A percentile compares a stretch with the other conserved stretches of the same genome.
Evolutionary conservation across 2,329 filamentous ascomycete genomes (phyloP).

Genomic region (Phyllosticta ampelicida): DNA sequence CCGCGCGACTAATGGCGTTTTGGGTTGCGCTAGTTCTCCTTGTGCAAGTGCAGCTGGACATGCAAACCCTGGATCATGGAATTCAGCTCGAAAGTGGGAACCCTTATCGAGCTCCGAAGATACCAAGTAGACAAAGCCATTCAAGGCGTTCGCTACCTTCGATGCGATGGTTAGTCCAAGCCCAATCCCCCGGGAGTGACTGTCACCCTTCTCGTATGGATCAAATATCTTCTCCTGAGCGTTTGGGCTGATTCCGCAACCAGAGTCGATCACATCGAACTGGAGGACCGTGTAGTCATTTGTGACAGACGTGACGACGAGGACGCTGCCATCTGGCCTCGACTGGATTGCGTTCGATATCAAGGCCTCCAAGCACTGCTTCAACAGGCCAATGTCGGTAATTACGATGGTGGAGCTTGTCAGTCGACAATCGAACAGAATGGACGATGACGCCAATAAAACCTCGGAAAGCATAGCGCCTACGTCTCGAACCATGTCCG

Average conservation of each 20-base stretch:
- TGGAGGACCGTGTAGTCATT: conserved; percentile 22
- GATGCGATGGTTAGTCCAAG: conserved; percentile 34
- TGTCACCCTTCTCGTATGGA: conserved; percentile 33
- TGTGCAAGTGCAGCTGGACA: conserved; percentile 8
- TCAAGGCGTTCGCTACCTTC: conserved; percentile 31
- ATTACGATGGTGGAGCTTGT: conserved; percentile 21
- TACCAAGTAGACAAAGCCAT: conserved; percentile 29
- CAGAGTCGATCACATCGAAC: conserved; percentile 35
- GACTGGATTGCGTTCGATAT: conserved; percentile 35
- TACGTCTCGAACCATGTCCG: conserved; percentile 22
- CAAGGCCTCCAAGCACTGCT: conserved; percentile 33
- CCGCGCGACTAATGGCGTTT: conserved; percentile 10
- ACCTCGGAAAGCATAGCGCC: conserved; percentile 21
- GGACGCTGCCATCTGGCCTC: conserved; percentile 23
- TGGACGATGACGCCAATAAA: conserved; percentile 17
- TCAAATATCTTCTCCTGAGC: conserved; percentile 33
- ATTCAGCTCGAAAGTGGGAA: conserved; percentile 32
- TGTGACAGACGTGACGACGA: conserved; percentile 22
- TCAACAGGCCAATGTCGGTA: conserved; percentile 31
- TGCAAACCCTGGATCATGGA: conserved; percentile 19
- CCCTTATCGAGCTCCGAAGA: conserved; percentile 26
- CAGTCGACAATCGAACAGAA: conserved; percentile 25
- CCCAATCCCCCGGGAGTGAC: conserved; percentile 30
- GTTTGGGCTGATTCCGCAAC: conserved; percentile 27
- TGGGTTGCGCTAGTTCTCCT: background rate